Base-by-base conservation (phyloP, 495 filamentous ascomycete genomes). In the Penicillium lividum region DNA sequence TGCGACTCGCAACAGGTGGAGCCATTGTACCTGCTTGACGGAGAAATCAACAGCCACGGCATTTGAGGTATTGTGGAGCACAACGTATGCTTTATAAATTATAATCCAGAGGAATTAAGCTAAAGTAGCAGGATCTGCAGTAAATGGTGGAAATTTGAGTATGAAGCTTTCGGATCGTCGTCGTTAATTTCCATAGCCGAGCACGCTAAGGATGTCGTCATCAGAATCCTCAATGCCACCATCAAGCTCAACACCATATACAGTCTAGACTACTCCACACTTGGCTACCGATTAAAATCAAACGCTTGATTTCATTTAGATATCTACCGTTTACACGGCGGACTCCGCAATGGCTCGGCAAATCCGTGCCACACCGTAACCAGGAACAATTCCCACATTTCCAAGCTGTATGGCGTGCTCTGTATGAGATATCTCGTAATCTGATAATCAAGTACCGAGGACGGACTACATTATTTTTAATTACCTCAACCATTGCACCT, bases 171-270 rank as follows among this genome's bases (percentile, higher is more conserved):
- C 13, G 15, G 46, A 29, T 49, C 25, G 9, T 49, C 46, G 25
- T 49, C 46, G 3, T 29, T 5, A 18, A 1, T 28, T 30, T 30
- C 13, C 0, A n/a, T 49, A 49, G 46, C 46, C 46, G 46, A 49
- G 46, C 28, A 30, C 46, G 28, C 46, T 49, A 49, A 49, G 27
- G 27, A 49, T 49, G 46, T 49, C 46, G 46, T 49, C 46, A 49
- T 49, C 28, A 31, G 46, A 16, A 31, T 49, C 4, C 8, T 30
- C 28, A 49, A 49, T 49, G 15, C 46, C 46, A 30, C 46, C 25
- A 49, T 49, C 28, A 46, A 46, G 25, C 43, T 46, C 18, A 46
- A 22, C 7, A n/a, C 13, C 5, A 27, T 11, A 27, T 46, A 46
- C n/a, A 28, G 15, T 29, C 25, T 29, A 28, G 51, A 30, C 33